Conservation (phyloP, 2,329 filamentous ascomycete genomes). For the Verticillium longisporum region DNA sequence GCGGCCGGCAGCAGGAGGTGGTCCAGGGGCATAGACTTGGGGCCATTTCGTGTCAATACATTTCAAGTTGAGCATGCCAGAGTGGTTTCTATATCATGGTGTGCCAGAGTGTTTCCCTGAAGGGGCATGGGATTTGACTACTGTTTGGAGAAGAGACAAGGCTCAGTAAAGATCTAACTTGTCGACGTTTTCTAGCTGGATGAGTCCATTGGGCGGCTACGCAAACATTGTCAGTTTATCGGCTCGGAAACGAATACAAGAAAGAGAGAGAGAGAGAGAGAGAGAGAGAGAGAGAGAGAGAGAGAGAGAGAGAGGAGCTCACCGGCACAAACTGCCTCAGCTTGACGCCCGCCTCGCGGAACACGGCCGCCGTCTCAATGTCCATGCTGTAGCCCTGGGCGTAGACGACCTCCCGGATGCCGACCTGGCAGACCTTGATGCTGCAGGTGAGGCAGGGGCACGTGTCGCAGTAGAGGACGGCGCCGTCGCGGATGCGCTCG, state of each 20-base stretch:
- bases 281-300: too few relatives aligned
- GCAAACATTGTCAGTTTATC: conserved; percentile 12
- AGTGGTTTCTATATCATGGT: neutral
- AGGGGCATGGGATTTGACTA: neutral
- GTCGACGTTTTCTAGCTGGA: conserved; percentile 58
- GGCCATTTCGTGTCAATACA: conserved; percentile 3
- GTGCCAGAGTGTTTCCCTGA: neutral
- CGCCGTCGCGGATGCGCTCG: conserved; percentile 76
- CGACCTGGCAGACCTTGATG: conserved; percentile 97
- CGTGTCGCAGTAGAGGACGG: conserved; percentile 88
- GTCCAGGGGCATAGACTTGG: conserved; percentile 4
- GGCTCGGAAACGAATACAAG: neutral
- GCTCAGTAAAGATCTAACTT: conserved; percentile 33
- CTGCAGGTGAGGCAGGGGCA: conserved; percentile 96
- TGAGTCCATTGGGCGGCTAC: conserved; percentile 57
- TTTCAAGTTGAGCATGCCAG: neutral
- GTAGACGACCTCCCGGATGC: conserved; percentile 93
- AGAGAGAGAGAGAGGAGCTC: conserved; percentile 11
- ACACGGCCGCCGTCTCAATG: conserved; percentile 70
- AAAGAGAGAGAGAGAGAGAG: too few relatives aligned
- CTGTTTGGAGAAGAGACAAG: neutral
- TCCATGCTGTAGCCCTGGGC: conserved; percentile 95
- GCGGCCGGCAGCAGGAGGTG: conserved; percentile 1
- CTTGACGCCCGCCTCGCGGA: conserved; percentile 74
- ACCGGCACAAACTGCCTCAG: conserved; percentile 85